These are phyloP conservation scores for Schizochytrium sp. DNA, from an alignment of 108 stramenopile species.

Conservation along the genomic window DNA sequence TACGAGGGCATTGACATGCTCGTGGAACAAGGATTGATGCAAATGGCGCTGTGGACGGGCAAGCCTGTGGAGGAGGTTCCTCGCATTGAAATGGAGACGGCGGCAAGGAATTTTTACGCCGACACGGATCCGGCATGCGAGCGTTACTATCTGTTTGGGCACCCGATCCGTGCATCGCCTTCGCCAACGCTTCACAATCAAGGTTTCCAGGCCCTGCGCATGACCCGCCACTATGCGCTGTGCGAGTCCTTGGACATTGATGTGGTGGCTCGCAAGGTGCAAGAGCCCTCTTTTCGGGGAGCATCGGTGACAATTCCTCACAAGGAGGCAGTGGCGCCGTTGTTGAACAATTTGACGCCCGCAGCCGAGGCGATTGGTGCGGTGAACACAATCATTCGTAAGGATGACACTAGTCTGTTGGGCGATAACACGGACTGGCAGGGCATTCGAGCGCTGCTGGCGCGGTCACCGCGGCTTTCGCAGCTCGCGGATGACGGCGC, in stretches of 20 bases:
- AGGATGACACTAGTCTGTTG: not conserved
- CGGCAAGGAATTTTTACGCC: not conserved
- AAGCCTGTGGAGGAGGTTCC: not conserved
- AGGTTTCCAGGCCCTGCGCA: constrained; percentile 68
- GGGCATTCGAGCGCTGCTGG: constrained; percentile 59
- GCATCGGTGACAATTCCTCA: constrained; percentile 95
- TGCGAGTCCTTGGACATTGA: constrained; percentile 27
- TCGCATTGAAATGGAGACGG: not conserved
- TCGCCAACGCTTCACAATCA: constrained; percentile 90
- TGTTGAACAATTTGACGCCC: constrained; percentile 77
- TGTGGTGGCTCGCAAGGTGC: not conserved
- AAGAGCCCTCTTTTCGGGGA: constrained; percentile 62
- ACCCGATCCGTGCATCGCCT: constrained; percentile 85
- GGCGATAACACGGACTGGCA: constrained; percentile 99
- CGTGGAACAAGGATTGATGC: constrained; percentile 90
- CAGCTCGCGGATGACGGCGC: not conserved
- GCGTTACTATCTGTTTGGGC: constrained; percentile 75
- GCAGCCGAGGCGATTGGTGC: constrained; percentile 86
- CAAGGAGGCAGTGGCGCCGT: constrained; percentile 82
- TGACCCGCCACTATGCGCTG: constrained; percentile 73
- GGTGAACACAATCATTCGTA: constrained; percentile 74
- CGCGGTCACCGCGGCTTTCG: not conserved
- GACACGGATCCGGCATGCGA: not conserved
- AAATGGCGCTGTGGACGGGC: constrained; percentile 87
- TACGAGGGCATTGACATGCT: constrained; percentile 96